Base-by-base conservation (phyloP, 257 asterid species). In the Penstemon eatonii region DNA sequence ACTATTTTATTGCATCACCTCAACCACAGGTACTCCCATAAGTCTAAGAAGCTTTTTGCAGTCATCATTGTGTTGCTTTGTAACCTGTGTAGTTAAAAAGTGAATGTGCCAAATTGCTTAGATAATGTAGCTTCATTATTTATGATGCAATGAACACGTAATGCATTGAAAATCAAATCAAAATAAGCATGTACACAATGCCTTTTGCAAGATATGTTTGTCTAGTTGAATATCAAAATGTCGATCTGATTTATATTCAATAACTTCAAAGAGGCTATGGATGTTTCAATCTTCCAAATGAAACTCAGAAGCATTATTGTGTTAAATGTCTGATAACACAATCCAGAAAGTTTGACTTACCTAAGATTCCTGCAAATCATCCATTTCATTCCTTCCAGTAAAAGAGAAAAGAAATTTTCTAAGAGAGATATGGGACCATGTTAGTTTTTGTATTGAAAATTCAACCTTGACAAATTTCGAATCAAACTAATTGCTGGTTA, bases 11-110 rank as follows among this genome's bases (percentile, higher is more conserved):
- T 66, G 71, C 10, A 68, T 81, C 85, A 90, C 97, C 99, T 94
- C 99, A 67, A 94, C 79, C 61, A 89, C 96, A 13, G 99, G 99
- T 65, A 94, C 96, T 63, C 99, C 99, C 99, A 94, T 94, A 64
- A 94, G 92, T 81, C 83, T 79, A 56, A 94, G 96, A 79, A 94
- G 97, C 63, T 78, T 94, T 72, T 81, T 91, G 92, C 99, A 94
- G 75, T 94, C 99, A 5, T 91, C 97, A 39, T 94, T 91, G 82
- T 94, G 99, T 74, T 94, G 96, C 75, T 73, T 75, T 6, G 97
- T 94, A 37, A 94, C 97, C 98, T 92, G 82, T 68, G 75, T 56
- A 74, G 68, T 67, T 36, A 70, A 70, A 67, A 56, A 44, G 56
- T 60, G 61, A 73, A 70, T 56, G 38, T 36, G 71, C 37, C 53